phyloP scores from a whole-genome alignment of 768 basidiomycete genomes.

The Amanita inopinata region DNA sequence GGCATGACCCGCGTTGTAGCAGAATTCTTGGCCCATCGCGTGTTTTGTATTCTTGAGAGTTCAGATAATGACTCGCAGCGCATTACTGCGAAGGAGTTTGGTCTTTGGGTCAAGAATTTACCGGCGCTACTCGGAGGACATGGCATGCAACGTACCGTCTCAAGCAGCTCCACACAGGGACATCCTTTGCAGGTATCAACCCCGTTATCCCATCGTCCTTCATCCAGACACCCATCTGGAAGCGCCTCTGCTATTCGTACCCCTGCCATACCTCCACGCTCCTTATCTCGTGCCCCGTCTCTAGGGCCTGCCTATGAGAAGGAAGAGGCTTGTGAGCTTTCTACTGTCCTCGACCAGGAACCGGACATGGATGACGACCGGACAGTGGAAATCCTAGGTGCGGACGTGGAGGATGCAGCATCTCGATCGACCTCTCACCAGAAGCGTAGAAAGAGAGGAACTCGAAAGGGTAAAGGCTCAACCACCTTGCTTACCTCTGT shows the following conservation, averaged over 20 bases:
- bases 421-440: conserved; percentile 62
- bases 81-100: conserved; percentile 77
- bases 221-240: conserved; percentile 51
- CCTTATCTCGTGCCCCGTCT: conserved; percentile 56
- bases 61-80: conserved; percentile 56
- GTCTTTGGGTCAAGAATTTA: conserved; percentile 77
- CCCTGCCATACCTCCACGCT: conserved; percentile 42
- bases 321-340: conserved; percentile 34
- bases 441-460: conserved; percentile 78
- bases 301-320: conserved; percentile 41
- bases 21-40: conserved; percentile 71
- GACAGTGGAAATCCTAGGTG: conserved; percentile 20
- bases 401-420: conserved; percentile 14
- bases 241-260: conserved; percentile 37
- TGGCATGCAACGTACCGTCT: conserved; percentile 49
- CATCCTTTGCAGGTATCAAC: conserved; percentile 53
- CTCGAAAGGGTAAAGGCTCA: conserved; percentile 72
- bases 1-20: conserved; percentile 86
- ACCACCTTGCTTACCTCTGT: conserved; percentile 24
- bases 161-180: conserved; percentile 52
- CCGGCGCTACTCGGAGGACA: conserved; percentile 56
- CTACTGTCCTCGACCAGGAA: conserved; percentile 46
- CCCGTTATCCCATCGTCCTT: conserved; percentile 63
- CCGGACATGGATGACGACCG: conserved; percentile 28
- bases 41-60: conserved; percentile 74